phyloP scores from a whole-genome alignment of 306 rosid genomes.

The Vigna unguiculata region DNA sequence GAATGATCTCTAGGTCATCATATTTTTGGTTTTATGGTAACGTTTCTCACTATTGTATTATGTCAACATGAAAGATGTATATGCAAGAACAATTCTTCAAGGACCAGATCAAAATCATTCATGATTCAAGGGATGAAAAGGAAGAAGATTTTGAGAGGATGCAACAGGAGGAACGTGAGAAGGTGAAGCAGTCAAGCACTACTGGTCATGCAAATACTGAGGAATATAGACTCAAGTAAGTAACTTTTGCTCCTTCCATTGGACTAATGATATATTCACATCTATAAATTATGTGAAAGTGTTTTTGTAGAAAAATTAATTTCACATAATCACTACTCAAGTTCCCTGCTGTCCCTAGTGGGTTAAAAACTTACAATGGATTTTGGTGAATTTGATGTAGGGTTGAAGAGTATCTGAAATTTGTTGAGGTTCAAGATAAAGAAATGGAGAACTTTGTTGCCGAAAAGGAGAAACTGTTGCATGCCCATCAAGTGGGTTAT shows the following conservation, averaged over 20 bases:
- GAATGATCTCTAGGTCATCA: slow-evolving; percentile 5
- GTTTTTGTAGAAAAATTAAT: not conserved
- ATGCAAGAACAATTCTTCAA: slow-evolving; percentile 71
- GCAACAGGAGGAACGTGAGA: slow-evolving; percentile 84
- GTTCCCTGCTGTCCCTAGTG: too few relatives aligned
- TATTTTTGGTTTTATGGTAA: not conserved
- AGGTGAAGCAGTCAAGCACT: slow-evolving; percentile 61
- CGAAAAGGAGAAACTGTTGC: slow-evolving; percentile 56
- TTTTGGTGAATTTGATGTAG: slow-evolving; percentile 42
- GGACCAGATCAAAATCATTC: slow-evolving; percentile 64
- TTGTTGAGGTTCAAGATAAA: slow-evolving; percentile 66
- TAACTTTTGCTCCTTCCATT: slow-evolving; percentile 3
- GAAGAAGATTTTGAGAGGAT: slow-evolving; percentile 78
- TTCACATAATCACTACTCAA: not conserved
- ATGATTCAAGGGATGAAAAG: slow-evolving; percentile 58
- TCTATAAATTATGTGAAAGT: slow-evolving; percentile 5
- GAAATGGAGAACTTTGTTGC: slow-evolving; percentile 67
- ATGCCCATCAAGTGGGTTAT: slow-evolving; percentile 56
- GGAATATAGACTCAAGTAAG: slow-evolving; percentile 60
- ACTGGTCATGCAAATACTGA: slow-evolving; percentile 51
- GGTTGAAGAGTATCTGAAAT: slow-evolving; percentile 56
- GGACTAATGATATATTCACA: slow-evolving; percentile 26
- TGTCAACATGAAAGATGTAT: slow-evolving; percentile 59
- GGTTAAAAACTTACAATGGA: not conserved
- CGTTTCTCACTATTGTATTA: slow-evolving; percentile 15